These are phyloP conservation scores for Yarrowia sp. DNA, from an alignment of 805 yeast genomes.

Conservation along the genomic window DNA sequence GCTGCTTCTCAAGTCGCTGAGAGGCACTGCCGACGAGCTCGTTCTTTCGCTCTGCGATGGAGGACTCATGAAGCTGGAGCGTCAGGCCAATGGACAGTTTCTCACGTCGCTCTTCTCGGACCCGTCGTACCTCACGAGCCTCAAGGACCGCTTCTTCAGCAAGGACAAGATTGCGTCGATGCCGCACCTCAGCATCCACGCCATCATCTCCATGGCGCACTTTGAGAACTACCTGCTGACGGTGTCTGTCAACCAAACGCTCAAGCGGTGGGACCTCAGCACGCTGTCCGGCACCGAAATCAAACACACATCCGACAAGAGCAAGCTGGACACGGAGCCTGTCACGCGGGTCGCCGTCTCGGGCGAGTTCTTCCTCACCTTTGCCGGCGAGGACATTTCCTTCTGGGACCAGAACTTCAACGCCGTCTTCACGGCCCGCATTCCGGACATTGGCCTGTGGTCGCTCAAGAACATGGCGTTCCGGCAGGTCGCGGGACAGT, in stretches of 20 bases:
- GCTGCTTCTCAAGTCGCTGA: background rate
- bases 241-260: constrained; percentile 20
- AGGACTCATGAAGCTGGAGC: constrained; percentile 17
- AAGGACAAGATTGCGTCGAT: constrained; percentile 22
- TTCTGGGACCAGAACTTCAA: constrained; percentile 51
- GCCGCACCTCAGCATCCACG: constrained; percentile 17
- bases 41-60: constrained; percentile 15
- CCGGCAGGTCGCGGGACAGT: background rate
- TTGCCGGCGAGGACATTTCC: constrained; percentile 42
- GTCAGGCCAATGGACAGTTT: background rate
- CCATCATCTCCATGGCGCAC: background rate
- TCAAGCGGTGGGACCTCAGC: constrained; percentile 11
- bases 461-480: constrained; percentile 7
- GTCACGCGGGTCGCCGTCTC: background rate
- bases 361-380: background rate
- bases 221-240: constrained; percentile 7
- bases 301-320: background rate
- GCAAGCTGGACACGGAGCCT: constrained; percentile 11
- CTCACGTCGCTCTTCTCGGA: constrained; percentile 8
- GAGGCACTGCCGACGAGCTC: constrained; percentile 5
- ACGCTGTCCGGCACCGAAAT: background rate
- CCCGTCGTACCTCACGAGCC: constrained; percentile 5
- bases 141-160: constrained; percentile 9
- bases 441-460: constrained; percentile 1
- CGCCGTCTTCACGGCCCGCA: background rate